A percentile compares a stretch with the other conserved stretches of the same genome.
Evolutionary conservation across 495 filamentous ascomycete genomes (phyloP).

Genomic region (Aspergillus incahuasiensis): DNA sequence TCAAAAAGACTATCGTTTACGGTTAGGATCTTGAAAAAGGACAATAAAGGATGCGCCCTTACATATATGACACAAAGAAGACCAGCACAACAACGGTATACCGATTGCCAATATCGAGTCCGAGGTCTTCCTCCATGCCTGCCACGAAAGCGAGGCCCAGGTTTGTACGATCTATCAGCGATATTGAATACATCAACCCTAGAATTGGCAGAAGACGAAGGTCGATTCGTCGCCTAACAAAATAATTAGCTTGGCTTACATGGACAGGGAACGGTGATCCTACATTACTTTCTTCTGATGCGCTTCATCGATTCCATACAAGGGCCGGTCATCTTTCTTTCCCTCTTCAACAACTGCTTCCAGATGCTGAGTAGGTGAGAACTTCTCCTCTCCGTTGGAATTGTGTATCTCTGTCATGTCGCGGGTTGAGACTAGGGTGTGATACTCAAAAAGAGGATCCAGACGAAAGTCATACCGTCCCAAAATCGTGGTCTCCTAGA

Average conservation of each 20-base stretch:
- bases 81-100: conserved; percentile 19
- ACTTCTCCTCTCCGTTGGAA: conserved; percentile 1
- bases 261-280: not conserved
- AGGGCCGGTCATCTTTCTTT: not conserved
- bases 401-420: conserved; percentile 2
- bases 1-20: conserved; percentile 8
- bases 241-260: not conserved
- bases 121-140: conserved; percentile 17
- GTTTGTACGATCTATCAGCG: conserved; percentile 17
- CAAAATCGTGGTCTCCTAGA: not conserved
- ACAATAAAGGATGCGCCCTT: too few species aligned
- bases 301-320: conserved; percentile 17
- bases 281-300: conserved; percentile 19
- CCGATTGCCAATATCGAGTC: conserved; percentile 10
- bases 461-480: too few species aligned
- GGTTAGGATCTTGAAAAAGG: too few species aligned
- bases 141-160: conserved; percentile 15
- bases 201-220: conserved; percentile 14
- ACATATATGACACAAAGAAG: conserved; percentile 18
- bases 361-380: conserved; percentile 3
- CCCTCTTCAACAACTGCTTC: conserved; percentile 11
- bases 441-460: not conserved
- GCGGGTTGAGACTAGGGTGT: not conserved
- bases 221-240: conserved; percentile 10
- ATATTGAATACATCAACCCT: conserved; percentile 17